phyloP scores from a whole-genome alignment of 306 rosid species.

The Quercus wislizeni region DNA sequence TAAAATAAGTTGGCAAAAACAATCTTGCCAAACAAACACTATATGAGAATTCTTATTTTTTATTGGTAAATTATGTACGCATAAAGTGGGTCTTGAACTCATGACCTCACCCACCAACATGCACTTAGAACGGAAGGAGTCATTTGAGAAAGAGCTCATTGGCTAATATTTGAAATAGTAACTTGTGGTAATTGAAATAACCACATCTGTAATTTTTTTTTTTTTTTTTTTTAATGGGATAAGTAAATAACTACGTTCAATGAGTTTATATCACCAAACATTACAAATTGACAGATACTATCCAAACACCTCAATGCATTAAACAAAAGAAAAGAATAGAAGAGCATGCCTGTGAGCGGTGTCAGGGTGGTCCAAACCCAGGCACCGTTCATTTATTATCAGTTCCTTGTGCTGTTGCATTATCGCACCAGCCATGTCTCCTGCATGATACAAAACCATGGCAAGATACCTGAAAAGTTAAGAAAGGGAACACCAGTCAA shows the following conservation, averaged over 20 bases:
- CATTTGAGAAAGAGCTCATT: too few species aligned
- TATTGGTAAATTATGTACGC: too few species aligned
- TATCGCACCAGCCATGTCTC: constrained; percentile 96
- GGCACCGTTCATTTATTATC: constrained; percentile 91
- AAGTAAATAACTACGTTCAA: neutral
- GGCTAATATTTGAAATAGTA: neutral
- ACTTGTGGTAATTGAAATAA: neutral
- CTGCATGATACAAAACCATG: constrained; percentile 97
- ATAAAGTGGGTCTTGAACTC: neutral
- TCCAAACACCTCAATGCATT: too few species aligned
- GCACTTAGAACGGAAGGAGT: too few species aligned
- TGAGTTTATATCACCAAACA: neutral
- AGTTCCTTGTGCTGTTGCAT: constrained; percentile 96
- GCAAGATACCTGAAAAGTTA: constrained; percentile 87
- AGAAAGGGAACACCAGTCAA: neutral
- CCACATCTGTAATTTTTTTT: neutral
- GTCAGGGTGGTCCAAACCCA: constrained; percentile 97
- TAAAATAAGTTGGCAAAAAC: too few species aligned
- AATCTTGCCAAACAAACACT: too few species aligned
- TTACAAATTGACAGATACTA: neutral
- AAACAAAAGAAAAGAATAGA: constrained; percentile 15
- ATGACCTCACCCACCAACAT: too few species aligned
- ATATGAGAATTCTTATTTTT: too few species aligned
- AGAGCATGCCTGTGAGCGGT: constrained; percentile 82
- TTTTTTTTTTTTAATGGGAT: too few species aligned